Evolutionary conservation across 1,139 yeast genomes (phyloP).

Genomic region (Geotrichum australiense): DNA sequence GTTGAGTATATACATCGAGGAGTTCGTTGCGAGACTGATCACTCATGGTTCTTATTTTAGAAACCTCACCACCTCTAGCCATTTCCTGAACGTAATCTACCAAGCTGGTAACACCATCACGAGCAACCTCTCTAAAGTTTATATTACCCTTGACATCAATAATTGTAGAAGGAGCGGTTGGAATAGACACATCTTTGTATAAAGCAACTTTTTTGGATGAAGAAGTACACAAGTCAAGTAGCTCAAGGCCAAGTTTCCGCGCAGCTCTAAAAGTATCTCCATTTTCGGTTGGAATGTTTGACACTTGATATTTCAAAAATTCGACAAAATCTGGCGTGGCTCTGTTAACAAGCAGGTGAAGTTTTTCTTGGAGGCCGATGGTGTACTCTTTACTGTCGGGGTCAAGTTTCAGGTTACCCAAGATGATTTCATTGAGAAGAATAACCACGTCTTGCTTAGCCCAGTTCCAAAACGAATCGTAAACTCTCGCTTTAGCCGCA

Average conservation of each 20-base stretch:
- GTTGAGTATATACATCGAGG: constrained; percentile 74
- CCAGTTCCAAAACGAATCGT: constrained; percentile 99
- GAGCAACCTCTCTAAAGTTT: constrained; percentile 72
- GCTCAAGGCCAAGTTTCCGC: constrained; percentile 81
- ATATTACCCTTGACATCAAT: constrained; percentile 86
- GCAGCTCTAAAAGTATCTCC: constrained; percentile 89
- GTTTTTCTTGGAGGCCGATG: constrained; percentile 94
- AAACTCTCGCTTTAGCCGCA: constrained; percentile 85
- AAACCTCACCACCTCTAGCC: constrained; percentile 90
- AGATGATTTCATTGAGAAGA: constrained; percentile 91
- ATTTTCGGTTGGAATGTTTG: constrained; percentile 78
- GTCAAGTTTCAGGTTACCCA: constrained; percentile 81
- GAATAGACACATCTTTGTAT: constrained; percentile 87
- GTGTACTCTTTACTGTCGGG: constrained; percentile 87
- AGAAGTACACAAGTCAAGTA: constrained; percentile 91
- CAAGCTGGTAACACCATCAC: constrained; percentile 86
- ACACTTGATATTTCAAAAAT: constrained; percentile 96
- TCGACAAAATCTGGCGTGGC: constrained; percentile 89
- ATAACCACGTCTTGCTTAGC: constrained; percentile 94
- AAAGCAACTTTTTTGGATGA: constrained; percentile 78
- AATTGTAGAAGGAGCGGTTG: constrained; percentile 89
- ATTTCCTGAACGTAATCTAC: constrained; percentile 93
- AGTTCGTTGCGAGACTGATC: too few species aligned
- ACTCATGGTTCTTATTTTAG: too few species aligned
- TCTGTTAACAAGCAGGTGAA: constrained; percentile 95